Evolutionary conservation across 495 filamentous ascomycete genomes (phyloP), one percentile per base, ranked within the genome.

Genomic region (Neurospora tetrasperma): DNA sequence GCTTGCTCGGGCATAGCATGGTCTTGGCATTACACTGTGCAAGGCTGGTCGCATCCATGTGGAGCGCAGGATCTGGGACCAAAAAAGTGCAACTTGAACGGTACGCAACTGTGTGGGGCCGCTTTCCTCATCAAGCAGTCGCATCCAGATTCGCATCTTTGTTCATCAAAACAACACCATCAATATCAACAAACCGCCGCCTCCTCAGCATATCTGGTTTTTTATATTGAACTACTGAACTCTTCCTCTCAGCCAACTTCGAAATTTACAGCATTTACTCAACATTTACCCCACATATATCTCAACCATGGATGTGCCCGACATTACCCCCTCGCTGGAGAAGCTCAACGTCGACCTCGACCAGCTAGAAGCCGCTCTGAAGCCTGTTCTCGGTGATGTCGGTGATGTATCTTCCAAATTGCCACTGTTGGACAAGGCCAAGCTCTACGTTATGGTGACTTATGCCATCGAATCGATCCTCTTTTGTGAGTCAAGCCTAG

Each of bases 401-500:
- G 83, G 88, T 31, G 89, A 91, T 69, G 85, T 87, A 10, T 88
- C 93, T 7, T 89, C 87, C 72, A 96, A 93, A 80, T 84, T 99
- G 42, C 94, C 96, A 2, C 85, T 99, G 11, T 84, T 98, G 72
- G 96, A 99, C 85, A 96, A 93, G 80, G 95, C 96, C 23, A 96
- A 97, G 83, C 89, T 97, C 72, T 92, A 96, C 77, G 90, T 96
- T 20, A 81, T 96, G 41, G 83, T 89, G 66, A 90, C 93, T 0
- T 98, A 98, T 79, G 88, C 94, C 0, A 89, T 99, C 70, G 94
- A 98, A 75, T 96, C 93, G n/a, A 83, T 97, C 16, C 80, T 98
- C 27, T 98, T 96, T 81, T 95, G 93, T 96, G 81, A 73, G 89
- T 80, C 42, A 39, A 39, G 66, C 14, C 41, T 16, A 44, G 4